These are phyloP conservation scores for Rhizophagus sp. DNA, from an alignment of 192 early-diverging fungal genomes.

Conservation along the genomic window DNA sequence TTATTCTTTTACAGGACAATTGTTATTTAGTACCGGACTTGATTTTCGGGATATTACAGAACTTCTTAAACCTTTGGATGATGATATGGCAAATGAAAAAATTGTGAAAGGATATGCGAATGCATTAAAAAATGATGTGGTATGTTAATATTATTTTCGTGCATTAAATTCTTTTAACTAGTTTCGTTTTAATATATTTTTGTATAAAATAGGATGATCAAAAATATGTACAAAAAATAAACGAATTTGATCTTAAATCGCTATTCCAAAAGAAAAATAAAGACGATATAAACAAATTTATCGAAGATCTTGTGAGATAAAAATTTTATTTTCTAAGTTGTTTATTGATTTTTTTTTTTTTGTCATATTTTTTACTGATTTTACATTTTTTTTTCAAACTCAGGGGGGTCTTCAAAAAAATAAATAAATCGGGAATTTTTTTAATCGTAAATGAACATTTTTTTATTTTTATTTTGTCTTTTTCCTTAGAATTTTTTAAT, in stretches of 20 bases:
- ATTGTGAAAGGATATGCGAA: slow-evolving; percentile 10
- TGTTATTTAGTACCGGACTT: slow-evolving; percentile 57
- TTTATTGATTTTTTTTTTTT: background rate
- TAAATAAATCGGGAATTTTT: slow-evolving; percentile 9
- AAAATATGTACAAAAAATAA: slow-evolving; percentile 5
- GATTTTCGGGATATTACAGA: slow-evolving; percentile 48
- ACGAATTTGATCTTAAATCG: slow-evolving; percentile 21
- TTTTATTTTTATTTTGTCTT: background rate
- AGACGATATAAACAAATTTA: slow-evolving; percentile 18
- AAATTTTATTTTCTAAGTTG: background rate
- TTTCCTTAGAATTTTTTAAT: background rate
- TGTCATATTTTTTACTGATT: background rate
- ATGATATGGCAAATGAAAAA: background rate
- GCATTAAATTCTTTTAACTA: background rate
- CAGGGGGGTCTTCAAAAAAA: slow-evolving; percentile 14
- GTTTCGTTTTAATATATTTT: background rate
- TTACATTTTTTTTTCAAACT: background rate
- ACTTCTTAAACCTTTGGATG: slow-evolving; percentile 41
- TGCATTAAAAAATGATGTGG: background rate
- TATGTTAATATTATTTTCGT: background rate
- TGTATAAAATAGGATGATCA: background rate
- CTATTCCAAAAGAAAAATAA: background rate
- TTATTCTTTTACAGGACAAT: slow-evolving; percentile 62
- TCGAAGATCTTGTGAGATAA: slow-evolving; percentile 4
- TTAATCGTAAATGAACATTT: slow-evolving; percentile 14